Base-by-base conservation (phyloP, 345 rosid genomes). In the Salix dunnii region DNA sequence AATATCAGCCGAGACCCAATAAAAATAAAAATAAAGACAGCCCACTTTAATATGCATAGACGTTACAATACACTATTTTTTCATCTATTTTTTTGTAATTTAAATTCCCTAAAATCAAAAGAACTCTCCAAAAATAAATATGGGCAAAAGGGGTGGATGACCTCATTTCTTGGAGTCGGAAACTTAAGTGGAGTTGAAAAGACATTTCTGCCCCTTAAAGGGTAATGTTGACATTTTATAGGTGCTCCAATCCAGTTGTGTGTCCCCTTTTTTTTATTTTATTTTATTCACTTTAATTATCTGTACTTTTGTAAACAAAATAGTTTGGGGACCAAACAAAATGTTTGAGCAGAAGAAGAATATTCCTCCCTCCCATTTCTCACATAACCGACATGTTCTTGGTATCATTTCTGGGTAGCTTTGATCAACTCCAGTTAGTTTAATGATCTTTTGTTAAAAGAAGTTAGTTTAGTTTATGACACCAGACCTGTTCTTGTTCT, bases 351-450 rank as follows among this genome's bases (percentile, higher is more conserved):
- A 70, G 51, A 60, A 55, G n/a, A 64, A 49, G 82, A 69, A 79
- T 69, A 79, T 74, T 62, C 75, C 36, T 69, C 13, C 33, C 55
- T 10, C 42, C 60, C 20, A 43, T 27, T 61, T 48, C 42, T 2
- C 68, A 20, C 71, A 65, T 65, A 74, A 63, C 78, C 78, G 82
- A 74, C 82, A 74, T 48, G 4, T 79, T 72, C 73, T 67, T 68
- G 35, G 4, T 17, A 17, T 28, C 38, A 11, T 70, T 70, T 6
- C 63, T 63, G 27, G 43, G 12, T 70, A 62, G 33, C 25, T 2
- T 21, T 76, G 70, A n/a, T 70, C n/a, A 48, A 30, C 2, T 46
- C 3, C 13, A 63, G 63, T 27, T 8, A 28, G 25, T n/a, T n/a
- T 58, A n/a, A 7, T n/a, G 62, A 33, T 33, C 35, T 33, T 33